These are phyloP conservation scores for Termitomyces sp. DNA, from an alignment of 768 basidiomycete genomes.

Conservation along the genomic window DNA sequence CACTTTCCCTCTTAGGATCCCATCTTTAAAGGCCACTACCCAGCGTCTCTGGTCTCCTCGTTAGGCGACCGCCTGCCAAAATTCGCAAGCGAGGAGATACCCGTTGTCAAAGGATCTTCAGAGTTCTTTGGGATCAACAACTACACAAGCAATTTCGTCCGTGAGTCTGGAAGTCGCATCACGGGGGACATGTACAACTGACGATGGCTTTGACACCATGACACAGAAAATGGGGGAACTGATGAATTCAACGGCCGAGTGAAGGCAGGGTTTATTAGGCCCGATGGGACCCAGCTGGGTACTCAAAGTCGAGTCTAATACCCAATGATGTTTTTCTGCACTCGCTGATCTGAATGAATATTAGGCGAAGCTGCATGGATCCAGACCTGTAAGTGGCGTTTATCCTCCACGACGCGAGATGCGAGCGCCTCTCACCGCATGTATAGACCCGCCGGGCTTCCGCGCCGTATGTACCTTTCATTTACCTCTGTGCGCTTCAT, in stretches of 20 bases:
- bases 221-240: conserved; percentile 45
- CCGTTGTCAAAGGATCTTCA: conserved; percentile 53
- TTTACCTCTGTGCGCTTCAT: background rate
- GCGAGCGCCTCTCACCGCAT: background rate
- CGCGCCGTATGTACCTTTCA: conserved; percentile 33
- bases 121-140: conserved; percentile 69
- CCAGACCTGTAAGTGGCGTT: conserved; percentile 42
- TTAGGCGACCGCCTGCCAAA: conserved; percentile 48
- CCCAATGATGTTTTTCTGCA: background rate
- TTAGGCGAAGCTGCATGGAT: conserved; percentile 58
- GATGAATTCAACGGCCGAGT: conserved; percentile 54
- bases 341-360: background rate
- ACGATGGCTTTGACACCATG: background rate
- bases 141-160: conserved; percentile 55
- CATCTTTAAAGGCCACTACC: conserved; percentile 68
- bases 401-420: background rate
- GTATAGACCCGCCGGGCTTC: conserved; percentile 52
- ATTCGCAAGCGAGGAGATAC: conserved; percentile 50
- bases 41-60: conserved; percentile 40
- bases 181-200: background rate
- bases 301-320: conserved; percentile 38
- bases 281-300: conserved; percentile 55
- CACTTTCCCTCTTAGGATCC: conserved; percentile 38
- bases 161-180: conserved; percentile 28
- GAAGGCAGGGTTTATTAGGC: conserved; percentile 45